These are phyloP conservation scores for Pichia nanzhaoensis DNA, from an alignment of 805 yeast genomes.

Conservation along the genomic window DNA sequence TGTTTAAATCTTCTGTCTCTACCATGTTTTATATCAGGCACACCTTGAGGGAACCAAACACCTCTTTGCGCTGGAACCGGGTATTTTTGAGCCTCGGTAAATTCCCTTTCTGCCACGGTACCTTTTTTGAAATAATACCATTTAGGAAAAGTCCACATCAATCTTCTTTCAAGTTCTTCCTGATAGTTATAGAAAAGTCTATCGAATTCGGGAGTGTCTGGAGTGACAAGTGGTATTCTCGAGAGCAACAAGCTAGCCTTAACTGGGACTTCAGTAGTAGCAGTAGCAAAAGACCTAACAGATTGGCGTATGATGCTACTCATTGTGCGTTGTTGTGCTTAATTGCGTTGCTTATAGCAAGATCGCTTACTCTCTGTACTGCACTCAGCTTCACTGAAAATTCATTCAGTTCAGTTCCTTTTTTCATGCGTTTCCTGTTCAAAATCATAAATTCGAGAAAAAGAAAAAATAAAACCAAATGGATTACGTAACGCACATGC, in stretches of 20 bases:
- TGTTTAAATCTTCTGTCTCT: conserved; percentile 87
- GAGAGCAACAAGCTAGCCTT: conserved; percentile 35
- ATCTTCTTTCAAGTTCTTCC: conserved; percentile 74
- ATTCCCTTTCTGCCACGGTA: conserved; percentile 78
- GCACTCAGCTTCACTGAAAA: too few relatives aligned
- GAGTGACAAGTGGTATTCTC: conserved; percentile 79
- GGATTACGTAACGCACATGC: too few relatives aligned
- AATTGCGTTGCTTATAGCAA: too few relatives aligned
- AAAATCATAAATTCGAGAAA: too few relatives aligned
- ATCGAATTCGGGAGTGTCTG: conserved; percentile 68
- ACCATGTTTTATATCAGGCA: conserved; percentile 78
- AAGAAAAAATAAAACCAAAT: too few relatives aligned
- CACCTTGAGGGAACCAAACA: conserved; percentile 74
- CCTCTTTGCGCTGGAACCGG: conserved; percentile 69
- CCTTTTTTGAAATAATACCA: conserved; percentile 89
- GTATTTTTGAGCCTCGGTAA: conserved; percentile 63
- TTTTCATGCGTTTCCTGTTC: too few relatives aligned
- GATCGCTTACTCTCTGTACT: too few relatives aligned
- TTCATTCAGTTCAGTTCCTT: too few relatives aligned
- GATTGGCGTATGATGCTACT: background rate
- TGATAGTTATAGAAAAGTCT: conserved; percentile 74
- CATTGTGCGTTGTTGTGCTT: background rate
- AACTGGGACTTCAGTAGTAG: conserved; percentile 1
- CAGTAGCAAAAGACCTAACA: conserved; percentile 13
- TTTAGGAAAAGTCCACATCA: conserved; percentile 97